Evolutionary conservation across 257 asterid genomes (phyloP), one percentile per base, ranked within the genome.

Genomic region (Gentiana straminea): DNA sequence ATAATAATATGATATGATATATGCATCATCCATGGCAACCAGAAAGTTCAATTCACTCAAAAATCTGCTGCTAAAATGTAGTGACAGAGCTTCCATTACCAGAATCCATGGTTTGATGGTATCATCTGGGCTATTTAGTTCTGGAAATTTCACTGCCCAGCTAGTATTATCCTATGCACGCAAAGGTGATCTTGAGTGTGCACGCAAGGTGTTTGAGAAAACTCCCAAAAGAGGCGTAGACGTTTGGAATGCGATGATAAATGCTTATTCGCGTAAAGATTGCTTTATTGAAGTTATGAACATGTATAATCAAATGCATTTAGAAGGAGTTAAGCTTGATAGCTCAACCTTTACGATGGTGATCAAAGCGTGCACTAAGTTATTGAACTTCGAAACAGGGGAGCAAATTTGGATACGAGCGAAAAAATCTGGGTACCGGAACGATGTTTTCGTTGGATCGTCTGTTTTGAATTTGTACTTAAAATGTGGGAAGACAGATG

Each of bases 291-390:
- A 76, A 66, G 92, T 73, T 55, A 15, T 81, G 32, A 52, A 62
- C 39, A 48, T 74, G 51, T 85, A 81, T 61, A 64, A 71, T 44
- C 63, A 54, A 54, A 69, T 85, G 91, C 56, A 48, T 8, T 58
- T 50, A 15, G 78, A 69, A 15, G 67, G 72, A 51, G 71, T 68
- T 36, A 77, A 73, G 74, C 95, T 82, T 5, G 95, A 89, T 62
- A 89, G 92, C 84, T 83, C 97, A 13, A 83, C 91, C 63, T 85
- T 89, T 70, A 85, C 92, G 0, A 68, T 81, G 68, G 71, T 85
- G 10, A 82, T 85, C 74, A 83, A 83, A 64, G 95, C 97, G 34
- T 89, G 97, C 79, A 46, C 85, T 2, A 65, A 54, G 58, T 64
- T 70, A 70, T 48, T 70, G 68, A 86, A 85, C 72, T 64, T 85